These are phyloP conservation scores for Trypanosoma platydactyli DNA, from an alignment of 208 protist genomes.

Conservation along the genomic window DNA sequence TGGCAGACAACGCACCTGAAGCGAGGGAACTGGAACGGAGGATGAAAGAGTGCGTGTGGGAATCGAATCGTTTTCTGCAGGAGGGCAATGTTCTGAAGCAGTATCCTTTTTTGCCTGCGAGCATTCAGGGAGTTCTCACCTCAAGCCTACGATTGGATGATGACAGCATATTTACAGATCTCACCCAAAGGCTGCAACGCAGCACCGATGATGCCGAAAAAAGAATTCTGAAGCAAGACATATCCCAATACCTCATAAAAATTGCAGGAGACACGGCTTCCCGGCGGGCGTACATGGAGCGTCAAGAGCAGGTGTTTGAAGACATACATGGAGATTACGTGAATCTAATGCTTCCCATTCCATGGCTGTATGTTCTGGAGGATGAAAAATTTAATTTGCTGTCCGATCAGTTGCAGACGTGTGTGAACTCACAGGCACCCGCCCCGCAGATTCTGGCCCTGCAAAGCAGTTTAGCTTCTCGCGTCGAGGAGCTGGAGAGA, in stretches of 20 bases:
- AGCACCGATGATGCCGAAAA: not conserved
- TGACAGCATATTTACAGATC: slow-evolving; percentile 45
- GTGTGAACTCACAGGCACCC: slow-evolving; percentile 24
- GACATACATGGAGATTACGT: slow-evolving; percentile 34
- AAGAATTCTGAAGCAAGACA: slow-evolving; percentile 25
- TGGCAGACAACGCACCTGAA: slow-evolving; percentile 19
- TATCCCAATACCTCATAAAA: slow-evolving; percentile 42
- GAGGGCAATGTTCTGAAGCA: slow-evolving; percentile 43
- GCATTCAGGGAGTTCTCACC: slow-evolving; percentile 45
- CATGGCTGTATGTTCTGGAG: slow-evolving; percentile 52
- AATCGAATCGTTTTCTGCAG: slow-evolving; percentile 54
- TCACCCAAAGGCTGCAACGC: slow-evolving; percentile 27
- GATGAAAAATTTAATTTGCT: slow-evolving; percentile 44
- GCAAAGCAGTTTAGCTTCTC: slow-evolving; percentile 23
- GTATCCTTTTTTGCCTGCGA: slow-evolving; percentile 60
- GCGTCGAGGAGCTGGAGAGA: slow-evolving; percentile 36
- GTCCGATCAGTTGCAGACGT: slow-evolving; percentile 25
- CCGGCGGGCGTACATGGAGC: slow-evolving; percentile 36
- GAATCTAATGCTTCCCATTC: slow-evolving; percentile 56
- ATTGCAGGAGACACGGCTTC: slow-evolving; percentile 33
- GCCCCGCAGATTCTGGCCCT: slow-evolving; percentile 20
- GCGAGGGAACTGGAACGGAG: slow-evolving; percentile 40
- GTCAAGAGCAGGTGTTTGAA: slow-evolving; percentile 41
- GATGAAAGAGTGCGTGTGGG: slow-evolving; percentile 56
- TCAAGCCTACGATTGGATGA: slow-evolving; percentile 50